These are phyloP conservation scores for Hymenoscyphus occultus DNA, from an alignment of 2,329 filamentous ascomycete species.

Conservation along the genomic window DNA sequence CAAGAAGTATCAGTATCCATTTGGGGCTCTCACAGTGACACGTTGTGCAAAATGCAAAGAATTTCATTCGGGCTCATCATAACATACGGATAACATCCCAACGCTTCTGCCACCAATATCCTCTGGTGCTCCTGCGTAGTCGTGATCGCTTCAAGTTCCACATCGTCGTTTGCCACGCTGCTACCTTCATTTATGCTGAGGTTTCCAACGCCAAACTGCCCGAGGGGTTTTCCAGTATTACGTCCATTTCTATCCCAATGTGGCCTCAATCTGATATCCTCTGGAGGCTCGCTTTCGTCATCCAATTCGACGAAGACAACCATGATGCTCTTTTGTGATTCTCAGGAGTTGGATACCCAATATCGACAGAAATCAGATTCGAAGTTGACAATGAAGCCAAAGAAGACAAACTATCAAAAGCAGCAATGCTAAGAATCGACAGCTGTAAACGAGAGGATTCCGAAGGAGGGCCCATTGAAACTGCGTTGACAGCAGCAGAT, in stretches of 20 bases:
- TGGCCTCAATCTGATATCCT: slow-evolving; percentile 16
- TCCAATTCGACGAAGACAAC: slow-evolving; percentile 37
- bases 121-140: slow-evolving; percentile 45
- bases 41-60: slow-evolving; percentile 10
- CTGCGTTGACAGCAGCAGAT: slow-evolving; percentile 22
- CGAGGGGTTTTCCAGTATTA: slow-evolving; percentile 11
- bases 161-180: slow-evolving; percentile 5
- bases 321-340: slow-evolving; percentile 24
- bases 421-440: slow-evolving; percentile 19
- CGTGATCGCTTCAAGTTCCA: slow-evolving; percentile 4
- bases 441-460: slow-evolving; percentile 23
- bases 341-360: neutral
- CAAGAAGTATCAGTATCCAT: slow-evolving; percentile 12
- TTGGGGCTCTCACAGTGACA: neutral
- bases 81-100: slow-evolving; percentile 67
- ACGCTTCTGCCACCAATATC: slow-evolving; percentile 58
- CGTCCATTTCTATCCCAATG: slow-evolving; percentile 18
- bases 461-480: slow-evolving; percentile 31
- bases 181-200: slow-evolving; percentile 12
- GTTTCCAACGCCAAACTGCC: slow-evolving; percentile 19
- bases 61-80: slow-evolving; percentile 6
- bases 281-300: slow-evolving; percentile 34
- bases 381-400: neutral
- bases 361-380: slow-evolving; percentile 6
- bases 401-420: slow-evolving; percentile 3